Conservation (phyloP, 495 filamentous ascomycete genomes). For the Staphylotrichum longicolle region DNA sequence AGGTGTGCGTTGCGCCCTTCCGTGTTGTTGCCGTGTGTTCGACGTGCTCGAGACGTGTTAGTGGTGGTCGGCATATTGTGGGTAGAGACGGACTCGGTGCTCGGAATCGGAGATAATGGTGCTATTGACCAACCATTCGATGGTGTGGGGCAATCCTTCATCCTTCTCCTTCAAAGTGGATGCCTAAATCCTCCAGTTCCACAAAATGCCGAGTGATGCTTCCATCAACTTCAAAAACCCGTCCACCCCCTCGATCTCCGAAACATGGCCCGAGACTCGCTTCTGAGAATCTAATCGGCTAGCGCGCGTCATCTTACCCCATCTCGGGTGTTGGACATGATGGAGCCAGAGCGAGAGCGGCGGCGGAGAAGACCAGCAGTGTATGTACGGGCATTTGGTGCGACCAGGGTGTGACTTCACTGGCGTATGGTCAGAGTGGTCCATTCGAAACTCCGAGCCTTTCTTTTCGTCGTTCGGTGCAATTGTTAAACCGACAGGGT, state of each 20-base stretch:
- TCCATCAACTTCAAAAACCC: neutral
- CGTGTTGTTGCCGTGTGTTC: no score
- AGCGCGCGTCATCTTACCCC: neutral
- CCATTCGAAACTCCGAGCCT: no score
- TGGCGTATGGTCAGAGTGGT: no score
- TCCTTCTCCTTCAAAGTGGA: neutral
- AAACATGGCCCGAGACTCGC: slow-evolving; percentile 2
- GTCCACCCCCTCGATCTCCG: slow-evolving; percentile 1
- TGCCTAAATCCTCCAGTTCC: slow-evolving; percentile 3
- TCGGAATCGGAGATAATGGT: slow-evolving; percentile 10
- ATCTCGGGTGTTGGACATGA: neutral
- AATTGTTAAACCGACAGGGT: neutral
- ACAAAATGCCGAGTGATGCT: slow-evolving; percentile 16
- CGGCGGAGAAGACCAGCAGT: slow-evolving; percentile 21
- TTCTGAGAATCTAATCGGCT: neutral
- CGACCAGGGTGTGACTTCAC: no score
- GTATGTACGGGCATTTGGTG: slow-evolving; percentile 9
- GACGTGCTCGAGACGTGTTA: no score
- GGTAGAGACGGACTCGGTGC: neutral
- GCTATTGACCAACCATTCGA: neutral
- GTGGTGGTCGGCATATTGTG: neutral
- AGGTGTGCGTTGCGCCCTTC: no score
- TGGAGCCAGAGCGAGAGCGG: slow-evolving; percentile 5
- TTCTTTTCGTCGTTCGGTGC: neutral
- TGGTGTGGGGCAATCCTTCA: neutral